Conservation (phyloP, 1,284 basidiomycete species). For the Kalmanozyma brasiliensis region DNA sequence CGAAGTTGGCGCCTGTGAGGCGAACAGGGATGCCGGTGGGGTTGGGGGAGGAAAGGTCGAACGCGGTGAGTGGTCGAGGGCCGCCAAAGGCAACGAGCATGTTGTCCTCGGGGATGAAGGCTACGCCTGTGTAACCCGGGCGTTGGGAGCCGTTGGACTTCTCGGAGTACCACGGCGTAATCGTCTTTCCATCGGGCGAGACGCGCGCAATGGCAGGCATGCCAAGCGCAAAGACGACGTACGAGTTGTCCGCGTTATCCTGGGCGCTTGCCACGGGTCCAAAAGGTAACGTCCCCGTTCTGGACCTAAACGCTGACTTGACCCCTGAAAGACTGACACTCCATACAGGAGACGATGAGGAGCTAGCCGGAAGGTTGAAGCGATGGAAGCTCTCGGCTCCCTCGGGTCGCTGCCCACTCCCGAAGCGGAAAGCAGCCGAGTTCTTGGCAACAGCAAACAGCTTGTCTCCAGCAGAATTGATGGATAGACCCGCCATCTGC, state of each 20-base stretch:
- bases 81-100: slow-evolving; percentile 60
- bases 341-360: slow-evolving; percentile 51
- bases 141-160: slow-evolving; percentile 56
- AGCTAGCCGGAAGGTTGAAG: slow-evolving; percentile 56
- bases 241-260: slow-evolving; percentile 62
- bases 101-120: slow-evolving; percentile 54
- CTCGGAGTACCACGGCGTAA: slow-evolving; percentile 53
- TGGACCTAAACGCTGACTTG: slow-evolving; percentile 48
- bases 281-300: slow-evolving; percentile 56
- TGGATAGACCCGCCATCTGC: slow-evolving; percentile 63
- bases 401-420: slow-evolving; percentile 36
- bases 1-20: slow-evolving; percentile 55
- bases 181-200: slow-evolving; percentile 46
- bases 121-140: slow-evolving; percentile 63
- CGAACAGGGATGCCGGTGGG: slow-evolving; percentile 44
- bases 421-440: slow-evolving; percentile 58
- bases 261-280: slow-evolving; percentile 63
- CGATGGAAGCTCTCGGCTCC: slow-evolving; percentile 62
- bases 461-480: slow-evolving; percentile 51
- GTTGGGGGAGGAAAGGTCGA: slow-evolving; percentile 41
- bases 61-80: slow-evolving; percentile 59
- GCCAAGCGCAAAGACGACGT: slow-evolving; percentile 64
- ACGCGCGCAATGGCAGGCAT: slow-evolving; percentile 64
- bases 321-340: slow-evolving; percentile 52
- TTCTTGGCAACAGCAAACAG: slow-evolving; percentile 64